These are phyloP conservation scores for Hordeum pubiflorum DNA, from an alignment of 202 grass and related monocot species.

Conservation along the genomic window DNA sequence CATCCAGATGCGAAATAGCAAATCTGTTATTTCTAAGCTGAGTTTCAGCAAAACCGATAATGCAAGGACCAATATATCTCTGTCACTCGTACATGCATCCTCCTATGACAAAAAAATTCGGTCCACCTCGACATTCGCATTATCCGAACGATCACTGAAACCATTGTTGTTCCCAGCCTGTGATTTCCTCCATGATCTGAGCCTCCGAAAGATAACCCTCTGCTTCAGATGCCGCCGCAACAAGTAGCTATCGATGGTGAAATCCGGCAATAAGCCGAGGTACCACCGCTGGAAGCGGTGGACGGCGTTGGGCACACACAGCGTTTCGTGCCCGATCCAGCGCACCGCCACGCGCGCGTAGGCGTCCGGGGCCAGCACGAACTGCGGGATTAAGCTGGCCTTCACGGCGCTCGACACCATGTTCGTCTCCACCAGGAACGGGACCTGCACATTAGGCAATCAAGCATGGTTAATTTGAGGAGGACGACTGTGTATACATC, in stretches of 20 bases:
- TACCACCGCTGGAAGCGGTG: conserved; percentile 33
- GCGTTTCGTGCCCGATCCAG: conserved; percentile 29
- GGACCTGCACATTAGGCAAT: too few relatives aligned
- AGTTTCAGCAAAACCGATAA: too few relatives aligned
- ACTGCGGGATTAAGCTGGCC: background rate
- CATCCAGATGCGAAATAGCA: too few relatives aligned
- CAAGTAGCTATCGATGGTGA: background rate
- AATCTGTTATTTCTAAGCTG: too few relatives aligned
- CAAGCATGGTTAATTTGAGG: too few relatives aligned
- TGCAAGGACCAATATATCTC: too few relatives aligned
- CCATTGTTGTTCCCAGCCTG: too few relatives aligned
- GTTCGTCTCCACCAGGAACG: conserved; percentile 29
- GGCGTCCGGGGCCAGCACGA: conserved; percentile 21
- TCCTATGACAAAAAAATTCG: too few relatives aligned
- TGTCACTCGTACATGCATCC: too few relatives aligned
- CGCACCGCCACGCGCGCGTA: conserved; percentile 16
- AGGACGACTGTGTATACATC: too few relatives aligned
- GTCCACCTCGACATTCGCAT: too few relatives aligned
- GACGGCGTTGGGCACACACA: conserved; percentile 28
- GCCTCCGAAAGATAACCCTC: background rate
- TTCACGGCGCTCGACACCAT: conserved; percentile 42
- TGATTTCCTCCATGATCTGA: background rate
- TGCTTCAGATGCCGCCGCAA: conserved; percentile 13
- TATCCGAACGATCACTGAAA: too few relatives aligned
- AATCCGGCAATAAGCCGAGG: conserved; percentile 17